Conservation (phyloP, 495 filamentous ascomycete species). For the Penicillium arizonense region DNA sequence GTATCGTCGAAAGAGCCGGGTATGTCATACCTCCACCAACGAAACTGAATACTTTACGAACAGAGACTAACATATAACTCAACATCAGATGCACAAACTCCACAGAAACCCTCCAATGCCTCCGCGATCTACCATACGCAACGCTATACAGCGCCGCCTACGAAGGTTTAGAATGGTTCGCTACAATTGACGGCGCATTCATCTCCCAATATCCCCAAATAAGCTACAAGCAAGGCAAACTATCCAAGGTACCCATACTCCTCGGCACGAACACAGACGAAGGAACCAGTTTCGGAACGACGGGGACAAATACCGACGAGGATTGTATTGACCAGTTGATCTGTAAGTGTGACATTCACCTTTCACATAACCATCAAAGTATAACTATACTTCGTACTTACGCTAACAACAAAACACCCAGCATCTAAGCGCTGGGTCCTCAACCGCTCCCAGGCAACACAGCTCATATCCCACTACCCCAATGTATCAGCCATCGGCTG, state of each 20-base stretch:
- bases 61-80: not conserved
- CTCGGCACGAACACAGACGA: constrained; percentile 50
- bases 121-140: constrained; percentile 55
- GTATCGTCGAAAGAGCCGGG: constrained; percentile 32
- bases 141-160: constrained; percentile 54
- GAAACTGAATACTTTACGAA: not conserved
- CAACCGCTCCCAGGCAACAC: constrained; percentile 24
- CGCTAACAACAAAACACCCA: constrained; percentile 1
- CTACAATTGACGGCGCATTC: constrained; percentile 52
- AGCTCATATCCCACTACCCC: constrained; percentile 36
- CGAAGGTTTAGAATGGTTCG: constrained; percentile 38
- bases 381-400: not conserved
- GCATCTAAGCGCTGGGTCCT: constrained; percentile 40
- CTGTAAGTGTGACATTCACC: constrained; percentile 19
- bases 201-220: constrained; percentile 42
- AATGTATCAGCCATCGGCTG: constrained; percentile 43
- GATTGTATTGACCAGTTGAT: constrained; percentile 43
- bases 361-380: too few species aligned
- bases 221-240: constrained; percentile 28
- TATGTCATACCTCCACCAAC: constrained; percentile 1
- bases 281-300: constrained; percentile 46
- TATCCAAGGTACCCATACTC: constrained; percentile 46
- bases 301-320: constrained; percentile 41
- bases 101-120: constrained; percentile 59
- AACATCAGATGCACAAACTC: constrained; percentile 53